Base-by-base conservation (phyloP, 306 rosid species). In the Prunus campanulata region DNA sequence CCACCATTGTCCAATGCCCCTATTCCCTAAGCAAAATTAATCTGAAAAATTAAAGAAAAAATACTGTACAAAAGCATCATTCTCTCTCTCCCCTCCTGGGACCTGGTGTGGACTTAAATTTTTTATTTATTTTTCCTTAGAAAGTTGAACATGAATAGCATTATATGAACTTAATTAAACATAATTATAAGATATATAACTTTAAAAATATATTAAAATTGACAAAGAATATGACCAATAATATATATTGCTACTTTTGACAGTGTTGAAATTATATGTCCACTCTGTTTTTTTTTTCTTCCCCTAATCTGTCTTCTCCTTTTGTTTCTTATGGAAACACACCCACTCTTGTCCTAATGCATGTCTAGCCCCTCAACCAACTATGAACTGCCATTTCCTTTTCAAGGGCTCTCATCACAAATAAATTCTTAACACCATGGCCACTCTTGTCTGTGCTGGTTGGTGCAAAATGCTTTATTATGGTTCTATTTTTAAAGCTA, bases 371-470 rank as follows among this genome's bases (percentile, higher is more conserved):
- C 66, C 3, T 22, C 4, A 13, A 25, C 32, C 8, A 60, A 74
- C 77, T 24, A 68, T 77, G 72, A 84, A 80, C 87, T 18, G 76
- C 81, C 76, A 15, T 60, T 29, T 76, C 77, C 63, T 68, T 60
- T 75, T 87, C 70, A 66, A 68, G 75, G 85, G 61, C 49, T 77
- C 69, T 60, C 51, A 73, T 14, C 70, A 24, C 68, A 72, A 82
- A 15, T 72, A 69, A 82, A 15, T 75, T 71, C 78, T 78, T 52
- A 22, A 74, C 30, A 70, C 2, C 13, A 56, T 81, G 66, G 77
- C 63, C 81, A 71, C 19, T 57, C 48, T 74, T 84, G 76, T 60
- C 18, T 78, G 48, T 67, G 48, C 22, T 30, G 75, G 77, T 75
- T 79, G 86, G 77, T 68, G 65, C 27, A 65, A 49, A 66, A 75